phyloP scores from a whole-genome alignment of 2,329 filamentous ascomycete species.

The Phaeosphaeriaceae sp. region DNA sequence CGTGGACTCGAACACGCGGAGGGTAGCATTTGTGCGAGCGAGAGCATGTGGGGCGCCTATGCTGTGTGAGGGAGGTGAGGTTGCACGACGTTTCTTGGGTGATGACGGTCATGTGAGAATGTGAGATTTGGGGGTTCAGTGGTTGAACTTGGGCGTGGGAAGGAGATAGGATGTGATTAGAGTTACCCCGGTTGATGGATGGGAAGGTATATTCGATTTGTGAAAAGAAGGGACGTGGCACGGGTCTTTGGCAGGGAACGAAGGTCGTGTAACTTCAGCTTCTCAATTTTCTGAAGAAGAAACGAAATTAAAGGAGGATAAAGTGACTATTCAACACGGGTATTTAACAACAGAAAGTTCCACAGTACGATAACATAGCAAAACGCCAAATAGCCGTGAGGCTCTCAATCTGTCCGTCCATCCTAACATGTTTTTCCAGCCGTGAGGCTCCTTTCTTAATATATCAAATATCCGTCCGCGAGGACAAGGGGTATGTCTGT shows the following conservation, averaged over 20 bases:
- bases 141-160: too few species aligned
- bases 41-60: background rate
- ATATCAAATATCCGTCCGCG: slow-evolving; percentile 28
- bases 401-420: slow-evolving; percentile 26
- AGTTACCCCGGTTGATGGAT: too few species aligned
- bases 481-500: slow-evolving; percentile 31
- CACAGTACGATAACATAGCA: slow-evolving; percentile 10
- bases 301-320: background rate
- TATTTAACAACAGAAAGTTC: background rate
- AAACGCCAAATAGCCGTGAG: slow-evolving; percentile 39
- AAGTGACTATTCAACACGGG: background rate
- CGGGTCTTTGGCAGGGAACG: too few species aligned
- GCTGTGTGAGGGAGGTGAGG: background rate
- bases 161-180: too few species aligned
- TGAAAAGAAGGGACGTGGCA: too few species aligned
- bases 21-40: background rate
- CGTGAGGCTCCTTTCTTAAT: slow-evolving; percentile 44
- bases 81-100: background rate
- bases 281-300: background rate
- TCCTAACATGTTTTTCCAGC: slow-evolving; percentile 26
- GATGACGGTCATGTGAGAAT: too few species aligned
- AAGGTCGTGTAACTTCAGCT: too few species aligned
- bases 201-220: too few species aligned
- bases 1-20: background rate
- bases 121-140: too few species aligned